Percentiles rank a stretch among this genome's conserved stretches.
Evolutionary conservation across 768 basidiomycete genomes (phyloP).

Genomic region (Leccinum aurantiacum): DNA sequence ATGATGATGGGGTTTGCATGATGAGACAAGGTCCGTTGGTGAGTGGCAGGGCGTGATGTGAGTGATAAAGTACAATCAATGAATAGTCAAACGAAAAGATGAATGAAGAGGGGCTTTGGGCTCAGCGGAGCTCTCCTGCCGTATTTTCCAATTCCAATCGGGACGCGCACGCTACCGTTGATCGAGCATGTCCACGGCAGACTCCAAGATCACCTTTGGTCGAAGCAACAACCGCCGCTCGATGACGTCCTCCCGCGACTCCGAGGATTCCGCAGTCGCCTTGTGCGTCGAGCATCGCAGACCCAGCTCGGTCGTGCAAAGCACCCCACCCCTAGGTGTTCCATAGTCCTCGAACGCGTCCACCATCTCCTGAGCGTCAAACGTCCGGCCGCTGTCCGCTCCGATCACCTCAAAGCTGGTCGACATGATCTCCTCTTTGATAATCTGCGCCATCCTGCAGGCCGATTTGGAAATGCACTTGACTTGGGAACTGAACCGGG

Average conservation of each 20-base stretch:
- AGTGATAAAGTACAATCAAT: background rate
- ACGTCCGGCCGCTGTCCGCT: conserved; percentile 52
- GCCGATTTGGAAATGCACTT: conserved; percentile 65
- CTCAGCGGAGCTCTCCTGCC: background rate
- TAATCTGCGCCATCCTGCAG: conserved; percentile 60
- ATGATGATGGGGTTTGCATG: background rate
- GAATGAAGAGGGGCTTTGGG: background rate
- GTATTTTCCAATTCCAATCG: background rate
- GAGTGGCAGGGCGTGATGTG: background rate
- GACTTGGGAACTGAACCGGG: conserved; percentile 59
- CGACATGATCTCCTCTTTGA: conserved; percentile 74
- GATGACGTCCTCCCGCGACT: conserved; percentile 41
- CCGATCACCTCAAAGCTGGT: conserved; percentile 72
- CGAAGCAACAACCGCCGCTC: conserved; percentile 62
- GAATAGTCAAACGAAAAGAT: background rate
- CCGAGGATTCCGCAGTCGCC: conserved; percentile 16
- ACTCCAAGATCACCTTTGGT: conserved; percentile 78
- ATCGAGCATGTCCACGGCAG: conserved; percentile 55
- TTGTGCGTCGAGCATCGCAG: conserved; percentile 61
- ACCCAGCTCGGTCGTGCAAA: conserved; percentile 74
- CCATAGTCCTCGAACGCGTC: conserved; percentile 66
- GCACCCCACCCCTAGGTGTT: conserved; percentile 48
- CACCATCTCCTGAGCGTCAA: conserved; percentile 51
- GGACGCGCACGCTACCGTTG: conserved; percentile 24
- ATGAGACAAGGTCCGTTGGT: background rate